Evolutionary conservation across 2,329 filamentous ascomycete species (phyloP), one percentile per base, ranked within the genome.

Genomic region (Neoarthrinium moseri): DNA sequence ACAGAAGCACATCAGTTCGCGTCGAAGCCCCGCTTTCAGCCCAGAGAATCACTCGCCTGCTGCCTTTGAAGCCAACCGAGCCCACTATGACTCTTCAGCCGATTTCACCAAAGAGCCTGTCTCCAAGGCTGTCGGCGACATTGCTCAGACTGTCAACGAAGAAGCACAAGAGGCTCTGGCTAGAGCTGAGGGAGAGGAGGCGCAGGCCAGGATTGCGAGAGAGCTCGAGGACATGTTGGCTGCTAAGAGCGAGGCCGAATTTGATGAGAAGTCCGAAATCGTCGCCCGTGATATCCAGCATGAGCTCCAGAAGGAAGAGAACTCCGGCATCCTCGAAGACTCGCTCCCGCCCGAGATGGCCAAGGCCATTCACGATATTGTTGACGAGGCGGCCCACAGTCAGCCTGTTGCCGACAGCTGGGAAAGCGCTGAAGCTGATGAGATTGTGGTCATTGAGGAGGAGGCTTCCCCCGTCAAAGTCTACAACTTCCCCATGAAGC

Each of bases 401-500:
- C 73, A 81, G 50, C 78, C 80, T 18, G 72, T 78, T 18, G 87
- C 83, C n/a, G 91, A 95, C 53, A 91, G 85, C 68, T 95, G 91
- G 91, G 91, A 96, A 72, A 95, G 86, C 53, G 89, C 87, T 4
- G 89, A 91, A 45, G 83, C 86, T 51, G 86, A 87, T 49, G 77
- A 83, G 60, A 76, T 81, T 61, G 73, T 78, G 17, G 74, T 79
- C 37, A 78, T 81, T 26, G 87, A 90, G 64, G 83, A 86, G 55
- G 83, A 84, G 48, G 68, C 80, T 4, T 71, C 76, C 36, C 77
- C 83, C 21, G 83, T 96, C 54, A 85, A 81, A 62, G 91, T 97
- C 37, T 94, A 89, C 73, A 95, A 95, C 66, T 96, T 99, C 66
- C 94, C 94, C 13, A 90, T 99, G 86, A 89, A 87, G 66, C 94